Conservation (phyloP, 441 rosid species). For the Populus trichocarpa region DNA sequence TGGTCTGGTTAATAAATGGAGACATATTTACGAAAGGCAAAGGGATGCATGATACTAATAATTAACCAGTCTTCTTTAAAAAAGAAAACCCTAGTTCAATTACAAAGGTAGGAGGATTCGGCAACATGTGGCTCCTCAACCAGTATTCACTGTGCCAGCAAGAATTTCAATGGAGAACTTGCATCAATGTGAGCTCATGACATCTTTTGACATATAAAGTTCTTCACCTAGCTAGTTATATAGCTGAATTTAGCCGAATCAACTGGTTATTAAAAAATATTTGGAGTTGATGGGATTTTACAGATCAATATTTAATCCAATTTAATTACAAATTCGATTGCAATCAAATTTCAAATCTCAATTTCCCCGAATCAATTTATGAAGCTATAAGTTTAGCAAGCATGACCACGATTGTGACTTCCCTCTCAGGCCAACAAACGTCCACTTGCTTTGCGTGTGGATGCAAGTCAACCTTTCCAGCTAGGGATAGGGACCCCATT, state of each 20-base stretch:
- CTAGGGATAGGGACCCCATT: constrained; percentile 16
- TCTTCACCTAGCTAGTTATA: too few species aligned
- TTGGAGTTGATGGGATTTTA: too few species aligned
- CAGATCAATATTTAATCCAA: too few species aligned
- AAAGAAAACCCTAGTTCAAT: constrained; percentile 63
- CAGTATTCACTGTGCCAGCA: constrained; percentile 57
- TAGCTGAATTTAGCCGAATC: too few species aligned
- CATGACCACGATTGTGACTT: neutral
- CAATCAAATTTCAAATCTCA: neutral
- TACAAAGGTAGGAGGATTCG: constrained; percentile 86
- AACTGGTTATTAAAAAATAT: too few species aligned
- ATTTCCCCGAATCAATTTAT: neutral
- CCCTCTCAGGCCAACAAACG: constrained; percentile 1
- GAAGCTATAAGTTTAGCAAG: neutral
- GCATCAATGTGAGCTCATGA: constrained; percentile 16
- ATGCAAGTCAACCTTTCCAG: constrained; percentile 24
- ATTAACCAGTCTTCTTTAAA: constrained; percentile 70
- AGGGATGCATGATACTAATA: neutral
- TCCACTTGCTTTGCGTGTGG: constrained; percentile 9
- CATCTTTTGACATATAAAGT: neutral
- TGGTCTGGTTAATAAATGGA: neutral
- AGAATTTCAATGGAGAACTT: constrained; percentile 12
- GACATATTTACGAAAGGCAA: too few species aligned
- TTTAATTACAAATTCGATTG: too few species aligned
- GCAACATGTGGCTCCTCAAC: constrained; percentile 76